A percentile compares a stretch with the other conserved stretches of the same genome.
phyloP scores from a whole-genome alignment of 1,284 basidiomycete species.

The Pseudozyma tsukubaensis region DNA sequence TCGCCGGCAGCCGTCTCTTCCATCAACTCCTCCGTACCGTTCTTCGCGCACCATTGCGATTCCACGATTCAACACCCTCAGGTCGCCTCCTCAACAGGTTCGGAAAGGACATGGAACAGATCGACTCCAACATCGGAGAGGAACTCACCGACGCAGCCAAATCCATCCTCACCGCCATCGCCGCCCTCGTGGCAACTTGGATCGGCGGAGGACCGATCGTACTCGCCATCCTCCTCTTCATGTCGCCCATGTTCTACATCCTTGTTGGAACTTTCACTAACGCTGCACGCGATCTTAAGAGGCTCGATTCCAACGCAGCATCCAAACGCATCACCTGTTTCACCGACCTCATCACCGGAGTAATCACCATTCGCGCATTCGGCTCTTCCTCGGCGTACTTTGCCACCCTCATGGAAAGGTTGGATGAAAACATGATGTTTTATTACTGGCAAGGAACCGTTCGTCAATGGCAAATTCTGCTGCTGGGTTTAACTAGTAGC shows the following conservation, averaged over 20 bases:
- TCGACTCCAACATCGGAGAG: slow-evolving; percentile 77
- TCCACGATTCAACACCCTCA: slow-evolving; percentile 85
- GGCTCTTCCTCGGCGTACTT: slow-evolving; percentile 71
- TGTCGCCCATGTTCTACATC: slow-evolving; percentile 59
- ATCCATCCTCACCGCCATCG: slow-evolving; percentile 52
- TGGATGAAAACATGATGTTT: slow-evolving; percentile 88
- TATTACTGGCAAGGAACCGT: slow-evolving; percentile 86
- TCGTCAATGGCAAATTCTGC: slow-evolving; percentile 84
- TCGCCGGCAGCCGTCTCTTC: slow-evolving; percentile 76
- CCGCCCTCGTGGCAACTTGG: slow-evolving; percentile 75
- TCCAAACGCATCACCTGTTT: slow-evolving; percentile 83
- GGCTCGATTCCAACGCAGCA: slow-evolving; percentile 77
- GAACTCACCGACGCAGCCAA: slow-evolving; percentile 59
- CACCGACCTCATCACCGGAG: slow-evolving; percentile 86
- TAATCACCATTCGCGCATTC: slow-evolving; percentile 86
- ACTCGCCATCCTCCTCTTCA: slow-evolving; percentile 72
- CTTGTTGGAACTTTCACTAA: slow-evolving; percentile 81
- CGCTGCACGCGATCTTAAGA: slow-evolving; percentile 86
- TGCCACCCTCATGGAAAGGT: slow-evolving; percentile 72
- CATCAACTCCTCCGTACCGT: slow-evolving; percentile 74
- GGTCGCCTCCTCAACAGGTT: slow-evolving; percentile 86
- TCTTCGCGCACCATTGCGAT: slow-evolving; percentile 78
- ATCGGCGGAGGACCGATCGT: slow-evolving; percentile 78
- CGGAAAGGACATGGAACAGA: slow-evolving; percentile 80
- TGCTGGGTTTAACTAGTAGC: slow-evolving; percentile 70